These are phyloP conservation scores for Furcasterigmium furcatum DNA, from an alignment of 2,329 filamentous ascomycete species.

Conservation along the genomic window DNA sequence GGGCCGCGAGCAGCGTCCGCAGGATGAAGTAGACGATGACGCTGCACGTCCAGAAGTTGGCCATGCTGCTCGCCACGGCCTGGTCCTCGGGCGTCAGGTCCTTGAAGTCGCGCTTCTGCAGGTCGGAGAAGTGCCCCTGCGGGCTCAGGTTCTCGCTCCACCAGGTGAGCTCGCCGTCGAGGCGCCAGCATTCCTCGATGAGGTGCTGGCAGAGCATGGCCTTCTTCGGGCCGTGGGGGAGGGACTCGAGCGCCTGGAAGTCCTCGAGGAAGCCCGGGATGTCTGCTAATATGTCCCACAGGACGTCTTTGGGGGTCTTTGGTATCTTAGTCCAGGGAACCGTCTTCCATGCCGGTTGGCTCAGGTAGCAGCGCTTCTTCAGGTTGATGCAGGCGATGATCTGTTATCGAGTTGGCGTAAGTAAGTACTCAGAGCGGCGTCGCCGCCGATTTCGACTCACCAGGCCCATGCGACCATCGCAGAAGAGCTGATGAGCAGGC, in stretches of 20 bases:
- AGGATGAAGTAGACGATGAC: conserved; percentile 11
- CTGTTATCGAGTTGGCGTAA: no score
- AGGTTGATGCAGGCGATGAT: conserved; percentile 10
- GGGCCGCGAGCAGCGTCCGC: neutral
- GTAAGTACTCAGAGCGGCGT: neutral
- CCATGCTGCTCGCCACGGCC: conserved; percentile 8
- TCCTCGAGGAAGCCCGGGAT: conserved; percentile 20
- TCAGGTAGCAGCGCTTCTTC: conserved; percentile 18
- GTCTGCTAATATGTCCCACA: conserved; percentile 25
- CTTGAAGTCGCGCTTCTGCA: conserved; percentile 2
- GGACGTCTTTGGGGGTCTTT: conserved; percentile 23
- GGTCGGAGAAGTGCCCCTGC: neutral
- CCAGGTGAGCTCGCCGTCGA: conserved; percentile 5
- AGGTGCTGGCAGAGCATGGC: neutral
- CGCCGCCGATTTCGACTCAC: conserved; percentile 7
- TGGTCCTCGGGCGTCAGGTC: conserved; percentile 9
- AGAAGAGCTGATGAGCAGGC: conserved; percentile 15
- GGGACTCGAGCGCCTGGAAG: conserved; percentile 18
- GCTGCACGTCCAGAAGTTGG: conserved; percentile 7
- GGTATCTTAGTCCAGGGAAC: conserved; percentile 24
- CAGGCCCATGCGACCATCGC: conserved; percentile 15
- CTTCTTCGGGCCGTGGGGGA: neutral
- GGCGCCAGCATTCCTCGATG: conserved; percentile 10
- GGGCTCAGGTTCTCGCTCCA: conserved; percentile 9
- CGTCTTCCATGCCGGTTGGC: conserved; percentile 24